phyloP scores from a whole-genome alignment of 1,284 basidiomycete species.

The Rhodotorula glutinis region DNA sequence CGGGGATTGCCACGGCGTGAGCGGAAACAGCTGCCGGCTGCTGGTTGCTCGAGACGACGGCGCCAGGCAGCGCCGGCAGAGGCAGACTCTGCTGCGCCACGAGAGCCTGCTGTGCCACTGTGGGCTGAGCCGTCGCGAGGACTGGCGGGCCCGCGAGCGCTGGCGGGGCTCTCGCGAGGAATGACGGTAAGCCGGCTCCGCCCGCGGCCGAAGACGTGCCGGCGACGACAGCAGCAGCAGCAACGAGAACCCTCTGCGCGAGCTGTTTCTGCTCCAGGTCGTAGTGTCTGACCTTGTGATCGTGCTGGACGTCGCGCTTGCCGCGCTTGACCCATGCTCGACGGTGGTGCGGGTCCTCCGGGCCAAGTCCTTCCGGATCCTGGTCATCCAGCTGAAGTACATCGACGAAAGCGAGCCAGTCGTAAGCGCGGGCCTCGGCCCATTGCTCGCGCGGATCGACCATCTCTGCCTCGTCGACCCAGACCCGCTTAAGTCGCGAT shows the following conservation, averaged over 20 bases:
- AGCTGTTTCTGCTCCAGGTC: neutral
- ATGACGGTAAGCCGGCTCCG: too few relatives aligned
- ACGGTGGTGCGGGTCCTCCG: neutral
- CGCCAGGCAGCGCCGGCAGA: too few relatives aligned
- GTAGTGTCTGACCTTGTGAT: neutral
- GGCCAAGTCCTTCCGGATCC: slow-evolving; percentile 28
- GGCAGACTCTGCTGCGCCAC: too few relatives aligned
- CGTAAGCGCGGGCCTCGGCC: slow-evolving; percentile 13
- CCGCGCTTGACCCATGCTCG: slow-evolving; percentile 14
- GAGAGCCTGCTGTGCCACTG: too few relatives aligned
- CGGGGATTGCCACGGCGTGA: too few relatives aligned
- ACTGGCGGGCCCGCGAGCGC: too few relatives aligned
- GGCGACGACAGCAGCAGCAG: too few relatives aligned
- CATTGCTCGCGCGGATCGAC: neutral
- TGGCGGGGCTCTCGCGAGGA: too few relatives aligned
- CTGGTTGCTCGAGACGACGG: too few relatives aligned
- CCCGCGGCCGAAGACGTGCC: too few relatives aligned
- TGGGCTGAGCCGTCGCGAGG: too few relatives aligned
- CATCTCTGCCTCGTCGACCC: slow-evolving; percentile 2
- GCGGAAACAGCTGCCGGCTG: too few relatives aligned
- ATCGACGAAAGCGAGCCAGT: slow-evolving; percentile 33
- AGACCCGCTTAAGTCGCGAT: slow-evolving; percentile 16
- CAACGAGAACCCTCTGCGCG: neutral
- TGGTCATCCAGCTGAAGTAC: slow-evolving; percentile 20
- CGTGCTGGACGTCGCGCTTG: slow-evolving; percentile 9